These are phyloP conservation scores for Phialophora tarda DNA, from an alignment of 2,329 filamentous ascomycete genomes.

Conservation along the genomic window DNA sequence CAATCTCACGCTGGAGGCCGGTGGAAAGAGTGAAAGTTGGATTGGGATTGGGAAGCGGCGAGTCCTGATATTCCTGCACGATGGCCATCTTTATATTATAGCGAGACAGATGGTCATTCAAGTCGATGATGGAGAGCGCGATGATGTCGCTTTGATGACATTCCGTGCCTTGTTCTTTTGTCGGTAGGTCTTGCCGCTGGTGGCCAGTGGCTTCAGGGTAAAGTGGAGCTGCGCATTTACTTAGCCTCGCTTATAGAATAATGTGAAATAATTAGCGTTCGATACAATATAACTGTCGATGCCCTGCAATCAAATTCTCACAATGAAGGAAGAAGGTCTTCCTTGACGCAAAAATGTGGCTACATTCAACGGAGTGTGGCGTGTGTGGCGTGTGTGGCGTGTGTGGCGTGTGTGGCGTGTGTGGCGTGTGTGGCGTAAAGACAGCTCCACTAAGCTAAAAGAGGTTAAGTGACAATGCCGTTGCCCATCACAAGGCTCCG, in stretches of 20 bases:
- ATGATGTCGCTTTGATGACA: neutral
- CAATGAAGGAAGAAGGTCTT: neutral
- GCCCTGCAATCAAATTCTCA: neutral
- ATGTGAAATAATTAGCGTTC: neutral
- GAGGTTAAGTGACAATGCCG: neutral
- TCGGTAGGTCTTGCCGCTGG: too few species aligned
- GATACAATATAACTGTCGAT: neutral
- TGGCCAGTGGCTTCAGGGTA: neutral
- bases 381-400: neutral
- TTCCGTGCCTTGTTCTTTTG: neutral
- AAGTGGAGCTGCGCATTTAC: neutral
- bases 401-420: neutral
- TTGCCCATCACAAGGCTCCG: neutral
- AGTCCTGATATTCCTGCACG: constrained; percentile 36
- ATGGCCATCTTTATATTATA: constrained; percentile 22
- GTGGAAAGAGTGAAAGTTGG: constrained; percentile 56
- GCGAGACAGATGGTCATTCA: neutral
- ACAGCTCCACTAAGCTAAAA: neutral
- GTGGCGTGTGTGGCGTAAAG: neutral
- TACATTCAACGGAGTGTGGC: neutral
- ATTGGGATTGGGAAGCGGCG: neutral
- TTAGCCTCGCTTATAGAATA: neutral
- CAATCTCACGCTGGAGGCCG: constrained; percentile 60
- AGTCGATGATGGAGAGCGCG: neutral
- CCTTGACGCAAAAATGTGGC: neutral